A percentile compares a stretch with the other conserved stretches of the same genome.
phyloP scores from a whole-genome alignment of 2,329 filamentous ascomycete genomes.

The Chaetomium globosum region DNA sequence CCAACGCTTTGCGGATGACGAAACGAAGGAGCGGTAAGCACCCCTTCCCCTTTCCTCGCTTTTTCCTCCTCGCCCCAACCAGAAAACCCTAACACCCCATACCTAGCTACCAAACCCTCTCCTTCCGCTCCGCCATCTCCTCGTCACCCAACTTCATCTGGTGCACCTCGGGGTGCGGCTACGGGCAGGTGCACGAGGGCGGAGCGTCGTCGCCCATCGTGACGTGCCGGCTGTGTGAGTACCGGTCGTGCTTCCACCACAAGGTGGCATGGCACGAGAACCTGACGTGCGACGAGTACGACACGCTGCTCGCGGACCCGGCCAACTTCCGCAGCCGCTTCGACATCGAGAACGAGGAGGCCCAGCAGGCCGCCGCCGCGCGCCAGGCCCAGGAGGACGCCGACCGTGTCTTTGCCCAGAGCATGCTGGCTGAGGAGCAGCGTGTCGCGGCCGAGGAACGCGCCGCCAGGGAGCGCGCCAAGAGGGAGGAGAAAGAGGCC shows the following conservation, averaged over 20 bases:
- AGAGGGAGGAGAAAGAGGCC: conserved; percentile 31
- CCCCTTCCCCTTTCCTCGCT: background rate
- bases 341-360: conserved; percentile 48
- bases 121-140: conserved; percentile 49
- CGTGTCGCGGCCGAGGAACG: conserved; percentile 19
- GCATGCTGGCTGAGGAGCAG: conserved; percentile 40
- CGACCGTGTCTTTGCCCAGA: conserved; percentile 44
- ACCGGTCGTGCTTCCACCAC: conserved; percentile 50
- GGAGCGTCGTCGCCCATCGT: conserved; percentile 47
- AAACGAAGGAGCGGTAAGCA: conserved; percentile 49
- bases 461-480: conserved; percentile 32
- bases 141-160: conserved; percentile 53
- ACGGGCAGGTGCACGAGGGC: conserved; percentile 55
- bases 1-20: conserved; percentile 47
- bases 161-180: conserved; percentile 56
- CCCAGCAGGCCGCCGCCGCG: conserved; percentile 43
- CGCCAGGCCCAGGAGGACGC: conserved; percentile 53
- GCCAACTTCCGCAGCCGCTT: conserved; percentile 45
- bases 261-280: conserved; percentile 48
- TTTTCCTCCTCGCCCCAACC: background rate
- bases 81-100: background rate
- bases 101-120: conserved; percentile 50
- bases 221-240: conserved; percentile 46
- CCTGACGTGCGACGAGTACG: conserved; percentile 49
- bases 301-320: conserved; percentile 45